These are phyloP conservation scores for Fusarium veterinarium DNA, from an alignment of 2,329 filamentous ascomycete species.

Conservation along the genomic window DNA sequence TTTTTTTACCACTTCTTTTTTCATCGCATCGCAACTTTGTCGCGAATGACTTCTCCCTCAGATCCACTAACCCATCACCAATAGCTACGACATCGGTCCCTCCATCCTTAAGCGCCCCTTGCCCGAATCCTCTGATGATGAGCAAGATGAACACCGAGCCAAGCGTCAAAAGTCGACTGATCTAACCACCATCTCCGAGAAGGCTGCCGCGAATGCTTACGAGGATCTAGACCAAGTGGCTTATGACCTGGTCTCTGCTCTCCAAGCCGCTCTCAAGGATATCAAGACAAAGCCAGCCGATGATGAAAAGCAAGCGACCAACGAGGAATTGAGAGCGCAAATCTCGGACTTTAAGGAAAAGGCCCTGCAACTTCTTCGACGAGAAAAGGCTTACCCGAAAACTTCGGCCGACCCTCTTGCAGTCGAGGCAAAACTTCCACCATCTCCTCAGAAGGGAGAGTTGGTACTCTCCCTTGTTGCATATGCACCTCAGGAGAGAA, in stretches of 20 bases:
- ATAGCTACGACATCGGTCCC: slow-evolving; percentile 65
- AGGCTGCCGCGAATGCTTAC: slow-evolving; percentile 64
- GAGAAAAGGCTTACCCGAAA: slow-evolving; percentile 66
- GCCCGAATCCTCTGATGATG: slow-evolving; percentile 54
- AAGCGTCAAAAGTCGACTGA: slow-evolving; percentile 71
- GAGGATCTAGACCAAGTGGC: slow-evolving; percentile 74
- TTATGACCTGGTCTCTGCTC: slow-evolving; percentile 63
- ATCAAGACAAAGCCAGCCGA: slow-evolving; percentile 53
- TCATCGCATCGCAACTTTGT: slow-evolving; percentile 21
- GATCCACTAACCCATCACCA: slow-evolving; percentile 46
- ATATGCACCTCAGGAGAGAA: slow-evolving; percentile 77
- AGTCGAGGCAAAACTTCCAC: slow-evolving; percentile 53
- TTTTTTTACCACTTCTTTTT: slow-evolving; percentile 17
- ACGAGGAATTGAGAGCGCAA: slow-evolving; percentile 55
- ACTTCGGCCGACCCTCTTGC: slow-evolving; percentile 53
- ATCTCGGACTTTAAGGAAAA: slow-evolving; percentile 70
- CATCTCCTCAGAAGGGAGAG: slow-evolving; percentile 57
- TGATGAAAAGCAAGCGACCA: slow-evolving; percentile 42
- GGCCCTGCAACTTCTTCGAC: slow-evolving; percentile 70
- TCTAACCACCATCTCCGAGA: slow-evolving; percentile 63
- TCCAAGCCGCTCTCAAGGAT: slow-evolving; percentile 61
- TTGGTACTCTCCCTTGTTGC: slow-evolving; percentile 81
- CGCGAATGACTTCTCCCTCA: slow-evolving; percentile 15
- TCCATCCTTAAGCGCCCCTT: slow-evolving; percentile 67
- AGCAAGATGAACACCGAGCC: slow-evolving; percentile 63